phyloP scores from a whole-genome alignment of 345 rosid species.

The Arabidopsis thaliana region DNA sequence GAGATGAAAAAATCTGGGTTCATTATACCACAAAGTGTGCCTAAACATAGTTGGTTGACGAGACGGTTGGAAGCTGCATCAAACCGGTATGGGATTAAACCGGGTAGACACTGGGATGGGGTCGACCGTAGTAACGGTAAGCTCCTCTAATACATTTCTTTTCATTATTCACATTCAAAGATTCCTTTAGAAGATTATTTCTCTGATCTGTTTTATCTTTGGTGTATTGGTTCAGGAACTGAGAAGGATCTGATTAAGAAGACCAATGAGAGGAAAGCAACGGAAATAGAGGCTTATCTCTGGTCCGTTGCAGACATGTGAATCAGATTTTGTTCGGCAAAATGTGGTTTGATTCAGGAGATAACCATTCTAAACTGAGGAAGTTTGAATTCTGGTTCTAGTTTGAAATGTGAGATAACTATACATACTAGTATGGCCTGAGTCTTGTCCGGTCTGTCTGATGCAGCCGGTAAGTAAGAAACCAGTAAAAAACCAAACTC shows the following conservation, averaged over 20 bases:
- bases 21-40: constrained; percentile 79
- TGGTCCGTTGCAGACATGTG: constrained; percentile 97
- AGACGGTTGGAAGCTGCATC: constrained; percentile 82
- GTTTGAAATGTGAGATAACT: constrained; percentile 8
- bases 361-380: background rate
- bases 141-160: constrained; percentile 29
- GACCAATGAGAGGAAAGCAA: constrained; percentile 75
- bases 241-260: constrained; percentile 75
- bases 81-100: constrained; percentile 83
- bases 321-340: constrained; percentile 12
- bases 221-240: constrained; percentile 53
- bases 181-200: background rate
- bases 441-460: background rate
- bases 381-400: constrained; percentile 3
- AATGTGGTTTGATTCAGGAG: constrained; percentile 23
- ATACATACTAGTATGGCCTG: background rate
- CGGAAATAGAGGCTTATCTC: constrained; percentile 87
- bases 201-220: background rate
- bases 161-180: background rate
- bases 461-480: too few species aligned
- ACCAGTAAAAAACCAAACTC: too few species aligned
- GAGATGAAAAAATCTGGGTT: constrained; percentile 94
- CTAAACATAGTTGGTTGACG: constrained; percentile 83
- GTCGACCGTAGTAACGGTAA: constrained; percentile 89
- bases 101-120: constrained; percentile 99